Evolutionary conservation across 1,139 yeast genomes (phyloP).

Genomic region (Candida glucosophila): DNA sequence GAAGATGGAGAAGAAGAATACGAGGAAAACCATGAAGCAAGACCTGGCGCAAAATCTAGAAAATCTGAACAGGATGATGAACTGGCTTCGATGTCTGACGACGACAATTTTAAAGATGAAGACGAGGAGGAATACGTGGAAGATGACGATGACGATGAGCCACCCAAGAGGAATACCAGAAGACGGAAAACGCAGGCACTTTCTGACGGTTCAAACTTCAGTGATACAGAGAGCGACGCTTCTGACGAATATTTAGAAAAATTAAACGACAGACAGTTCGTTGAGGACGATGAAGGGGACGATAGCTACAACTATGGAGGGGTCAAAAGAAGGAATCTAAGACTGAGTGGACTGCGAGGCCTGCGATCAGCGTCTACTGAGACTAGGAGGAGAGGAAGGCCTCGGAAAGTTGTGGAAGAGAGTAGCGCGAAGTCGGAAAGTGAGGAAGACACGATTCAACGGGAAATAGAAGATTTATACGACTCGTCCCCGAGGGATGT

Average conservation of each 20-base stretch:
- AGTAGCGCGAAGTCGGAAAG: slow-evolving; percentile 20
- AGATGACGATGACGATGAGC: slow-evolving; percentile 30
- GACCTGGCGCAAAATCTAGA: slow-evolving; percentile 2
- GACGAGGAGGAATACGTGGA: slow-evolving; percentile 12
- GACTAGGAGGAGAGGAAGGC: slow-evolving; percentile 11
- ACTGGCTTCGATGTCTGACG: slow-evolving; percentile 3
- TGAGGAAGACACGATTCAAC: slow-evolving; percentile 33
- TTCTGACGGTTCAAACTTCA: slow-evolving; percentile 16
- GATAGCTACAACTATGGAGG: slow-evolving; percentile 21
- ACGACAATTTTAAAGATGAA: slow-evolving; percentile 4
- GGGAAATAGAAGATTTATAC: slow-evolving; percentile 44
- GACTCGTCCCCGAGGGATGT: slow-evolving; percentile 47
- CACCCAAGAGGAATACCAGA: slow-evolving; percentile 9
- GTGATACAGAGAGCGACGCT: slow-evolving; percentile 20
- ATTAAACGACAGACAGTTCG: slow-evolving; percentile 24
- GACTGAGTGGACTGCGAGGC: too few relatives aligned
- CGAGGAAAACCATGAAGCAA: too few relatives aligned
- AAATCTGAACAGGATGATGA: slow-evolving; percentile 6
- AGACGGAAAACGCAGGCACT: slow-evolving; percentile 10
- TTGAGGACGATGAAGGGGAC: slow-evolving; percentile 31
- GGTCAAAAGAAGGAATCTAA: slow-evolving; percentile 11
- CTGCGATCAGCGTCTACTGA: slow-evolving; percentile 18
- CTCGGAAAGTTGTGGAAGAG: slow-evolving; percentile 8
- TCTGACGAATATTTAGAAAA: slow-evolving; percentile 24
- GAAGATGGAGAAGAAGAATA: too few relatives aligned